Conservation (phyloP, 768 basidiomycete genomes). For the Lactarius indigo region DNA sequence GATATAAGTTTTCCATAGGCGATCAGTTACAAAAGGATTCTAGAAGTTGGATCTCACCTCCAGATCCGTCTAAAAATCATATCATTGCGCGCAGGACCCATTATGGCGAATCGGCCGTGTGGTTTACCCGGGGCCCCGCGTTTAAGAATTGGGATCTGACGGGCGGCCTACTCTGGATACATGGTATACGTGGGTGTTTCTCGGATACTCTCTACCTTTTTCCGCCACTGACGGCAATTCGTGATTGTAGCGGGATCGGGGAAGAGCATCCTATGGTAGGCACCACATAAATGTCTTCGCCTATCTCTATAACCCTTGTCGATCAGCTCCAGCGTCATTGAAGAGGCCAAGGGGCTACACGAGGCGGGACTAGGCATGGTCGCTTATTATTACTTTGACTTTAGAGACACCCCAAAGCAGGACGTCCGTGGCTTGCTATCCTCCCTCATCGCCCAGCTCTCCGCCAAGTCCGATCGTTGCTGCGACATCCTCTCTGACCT, state of each 20-base stretch:
- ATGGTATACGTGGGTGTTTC: slow-evolving; percentile 11
- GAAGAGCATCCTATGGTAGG: not conserved
- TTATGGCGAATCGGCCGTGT: not conserved
- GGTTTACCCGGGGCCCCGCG: not conserved
- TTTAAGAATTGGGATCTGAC: not conserved
- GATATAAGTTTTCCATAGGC: not conserved
- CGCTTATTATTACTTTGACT: slow-evolving; percentile 16
- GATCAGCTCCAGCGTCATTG: slow-evolving; percentile 6
- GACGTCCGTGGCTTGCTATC: slow-evolving; percentile 6
- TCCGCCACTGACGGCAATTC: not conserved
- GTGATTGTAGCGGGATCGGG: not conserved
- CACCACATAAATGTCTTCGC: not conserved
- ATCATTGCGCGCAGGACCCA: not conserved
- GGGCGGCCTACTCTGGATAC: slow-evolving; percentile 5
- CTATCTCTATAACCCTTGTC: not conserved
- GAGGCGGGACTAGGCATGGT: not conserved
- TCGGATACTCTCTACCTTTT: not conserved
- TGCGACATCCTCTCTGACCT: not conserved
- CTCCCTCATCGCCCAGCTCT: slow-evolving; percentile 9
- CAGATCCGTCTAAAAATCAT: not conserved
- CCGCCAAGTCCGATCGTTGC: slow-evolving; percentile 1
- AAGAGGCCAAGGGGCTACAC: not conserved
- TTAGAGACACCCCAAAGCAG: slow-evolving; percentile 12
- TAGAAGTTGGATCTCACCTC: not conserved
- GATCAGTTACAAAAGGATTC: not conserved